Evolutionary conservation across 2,329 filamentous ascomycete genomes (phyloP).

Genomic region (Drechmeria coniospora): DNA sequence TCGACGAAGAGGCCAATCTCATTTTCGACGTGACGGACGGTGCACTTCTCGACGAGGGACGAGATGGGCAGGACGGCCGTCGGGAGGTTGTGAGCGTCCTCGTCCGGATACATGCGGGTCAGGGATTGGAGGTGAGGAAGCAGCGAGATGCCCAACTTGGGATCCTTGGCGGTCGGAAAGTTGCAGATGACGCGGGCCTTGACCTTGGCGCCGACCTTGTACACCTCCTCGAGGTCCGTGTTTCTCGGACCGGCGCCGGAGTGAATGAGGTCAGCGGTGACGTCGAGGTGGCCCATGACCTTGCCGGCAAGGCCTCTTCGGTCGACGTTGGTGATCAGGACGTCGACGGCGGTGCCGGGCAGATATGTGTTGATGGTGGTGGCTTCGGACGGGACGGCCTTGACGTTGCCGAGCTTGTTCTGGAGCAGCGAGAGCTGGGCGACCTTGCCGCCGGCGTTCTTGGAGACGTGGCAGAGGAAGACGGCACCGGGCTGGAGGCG

Average conservation of each 20-base stretch:
- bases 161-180: conserved; percentile 62
- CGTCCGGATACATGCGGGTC: conserved; percentile 22
- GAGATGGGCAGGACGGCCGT: conserved; percentile 53
- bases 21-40: conserved; percentile 63
- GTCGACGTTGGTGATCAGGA: conserved; percentile 65
- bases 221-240: conserved; percentile 58
- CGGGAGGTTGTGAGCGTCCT: conserved; percentile 29
- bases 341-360: conserved; percentile 78
- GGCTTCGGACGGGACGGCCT: conserved; percentile 54
- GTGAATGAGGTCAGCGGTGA: conserved; percentile 81
- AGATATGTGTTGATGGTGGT: conserved; percentile 82
- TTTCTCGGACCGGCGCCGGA: conserved; percentile 60
- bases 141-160: conserved; percentile 76
- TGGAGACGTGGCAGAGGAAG: conserved; percentile 66
- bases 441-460: conserved; percentile 65
- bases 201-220: conserved; percentile 70
- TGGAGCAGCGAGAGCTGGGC: conserved; percentile 69
- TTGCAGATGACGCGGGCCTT: conserved; percentile 80
- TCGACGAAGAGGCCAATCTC: conserved; percentile 71
- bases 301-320: conserved; percentile 70
- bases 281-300: conserved; percentile 80
- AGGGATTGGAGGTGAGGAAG: conserved; percentile 70
- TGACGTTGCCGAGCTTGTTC: conserved; percentile 50
- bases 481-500: conserved; percentile 70
- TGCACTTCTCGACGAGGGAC: conserved; percentile 60